Conservation (phyloP, 148 eudicot genomes). For the Rhododendron kiyosumense region DNA sequence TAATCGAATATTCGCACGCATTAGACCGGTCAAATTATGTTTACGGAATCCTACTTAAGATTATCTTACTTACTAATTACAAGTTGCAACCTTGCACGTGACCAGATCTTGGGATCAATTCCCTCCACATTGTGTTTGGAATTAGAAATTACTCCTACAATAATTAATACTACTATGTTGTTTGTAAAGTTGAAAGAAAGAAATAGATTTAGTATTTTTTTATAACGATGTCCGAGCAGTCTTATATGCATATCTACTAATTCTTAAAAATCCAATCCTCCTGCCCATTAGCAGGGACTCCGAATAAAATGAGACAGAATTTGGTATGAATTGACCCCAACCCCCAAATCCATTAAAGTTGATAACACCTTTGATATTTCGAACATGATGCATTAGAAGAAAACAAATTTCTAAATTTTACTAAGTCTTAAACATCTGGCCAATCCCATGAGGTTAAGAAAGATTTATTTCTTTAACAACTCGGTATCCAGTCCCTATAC, state of each 20-base stretch:
- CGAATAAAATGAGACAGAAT: background rate
- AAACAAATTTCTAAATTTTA: no score
- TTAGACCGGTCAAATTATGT: slow-evolving; percentile 22
- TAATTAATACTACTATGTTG: background rate
- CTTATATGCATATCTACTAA: background rate
- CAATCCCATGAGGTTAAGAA: no score
- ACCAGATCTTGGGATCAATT: slow-evolving; percentile 44
- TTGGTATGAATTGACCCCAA: no score
- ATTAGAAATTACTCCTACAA: background rate
- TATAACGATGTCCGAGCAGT: background rate
- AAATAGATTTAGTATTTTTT: background rate
- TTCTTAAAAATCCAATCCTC: no score
- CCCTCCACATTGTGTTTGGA: slow-evolving; percentile 20
- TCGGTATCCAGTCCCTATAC: background rate
- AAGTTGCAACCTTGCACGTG: slow-evolving; percentile 32
- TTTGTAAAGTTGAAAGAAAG: background rate
- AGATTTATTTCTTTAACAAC: background rate
- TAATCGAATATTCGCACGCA: slow-evolving; percentile 61
- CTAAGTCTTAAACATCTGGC: no score
- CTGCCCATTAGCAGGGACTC: background rate
- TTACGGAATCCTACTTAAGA: slow-evolving; percentile 4
- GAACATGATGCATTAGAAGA: no score
- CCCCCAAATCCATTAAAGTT: no score
- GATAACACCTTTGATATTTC: no score
- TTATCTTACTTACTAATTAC: background rate